A percentile compares a stretch with the other conserved stretches of the same genome.
Evolutionary conservation across 2,329 filamentous ascomycete genomes (phyloP).

Genomic region (Aspergillus nomiae): DNA sequence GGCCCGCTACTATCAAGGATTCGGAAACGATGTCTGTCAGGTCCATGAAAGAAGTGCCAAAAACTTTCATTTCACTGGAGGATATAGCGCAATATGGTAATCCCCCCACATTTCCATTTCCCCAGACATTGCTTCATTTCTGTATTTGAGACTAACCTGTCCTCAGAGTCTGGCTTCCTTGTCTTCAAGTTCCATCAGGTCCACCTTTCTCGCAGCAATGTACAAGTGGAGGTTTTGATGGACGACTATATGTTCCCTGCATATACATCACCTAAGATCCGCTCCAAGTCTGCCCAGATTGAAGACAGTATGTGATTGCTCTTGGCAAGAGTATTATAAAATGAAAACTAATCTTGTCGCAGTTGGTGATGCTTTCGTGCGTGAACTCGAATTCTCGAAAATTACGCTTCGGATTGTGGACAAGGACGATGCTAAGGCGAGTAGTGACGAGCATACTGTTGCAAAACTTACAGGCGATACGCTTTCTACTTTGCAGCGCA

Average conservation of each 20-base stretch:
- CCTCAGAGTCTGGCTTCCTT: conserved; percentile 79
- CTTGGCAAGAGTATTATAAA: neutral
- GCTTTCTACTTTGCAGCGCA: conserved; percentile 82
- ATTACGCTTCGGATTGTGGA: conserved; percentile 85
- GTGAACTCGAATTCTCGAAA: conserved; percentile 94
- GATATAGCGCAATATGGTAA: conserved; percentile 77
- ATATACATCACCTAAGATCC: conserved; percentile 78
- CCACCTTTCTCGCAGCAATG: conserved; percentile 74
- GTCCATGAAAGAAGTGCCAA: conserved; percentile 62
- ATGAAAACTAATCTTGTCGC: conserved; percentile 21
- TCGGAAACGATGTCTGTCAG: conserved; percentile 50
- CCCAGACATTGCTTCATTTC: neutral
- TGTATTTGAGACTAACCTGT: conserved; percentile 1
- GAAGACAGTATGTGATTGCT: conserved; percentile 67
- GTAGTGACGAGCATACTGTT: conserved; percentile 70
- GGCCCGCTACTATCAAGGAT: conserved; percentile 42
- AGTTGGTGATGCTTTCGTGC: conserved; percentile 90
- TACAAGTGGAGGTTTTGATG: conserved; percentile 83
- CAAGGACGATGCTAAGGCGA: conserved; percentile 72
- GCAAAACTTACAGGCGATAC: conserved; percentile 85
- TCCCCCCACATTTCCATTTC: neutral
- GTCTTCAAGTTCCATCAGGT: conserved; percentile 94
- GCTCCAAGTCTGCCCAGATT: conserved; percentile 69
- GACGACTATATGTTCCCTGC: conserved; percentile 94
- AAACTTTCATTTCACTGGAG: conserved; percentile 75